These are phyloP conservation scores for Cryptosporidium viatorum DNA, from an alignment of 169 alveolate species.

Conservation along the genomic window DNA sequence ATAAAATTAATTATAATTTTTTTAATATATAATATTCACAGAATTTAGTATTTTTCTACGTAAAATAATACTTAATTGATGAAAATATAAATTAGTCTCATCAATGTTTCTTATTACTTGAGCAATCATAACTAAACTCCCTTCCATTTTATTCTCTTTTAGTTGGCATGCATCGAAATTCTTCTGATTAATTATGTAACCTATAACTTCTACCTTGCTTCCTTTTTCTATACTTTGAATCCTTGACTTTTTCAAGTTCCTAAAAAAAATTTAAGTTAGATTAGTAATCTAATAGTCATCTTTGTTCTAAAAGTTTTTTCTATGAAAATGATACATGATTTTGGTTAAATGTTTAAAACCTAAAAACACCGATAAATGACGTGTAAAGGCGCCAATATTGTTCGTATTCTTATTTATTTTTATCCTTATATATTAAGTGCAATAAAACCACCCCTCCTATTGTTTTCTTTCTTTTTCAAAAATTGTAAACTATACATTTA, in stretches of 20 bases:
- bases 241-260: conserved; percentile 6
- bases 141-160: not conserved
- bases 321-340: not conserved
- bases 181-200: conserved; percentile 5
- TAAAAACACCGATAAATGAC: not conserved
- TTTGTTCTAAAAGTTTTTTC: not conserved
- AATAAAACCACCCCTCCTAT: not conserved
- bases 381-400: not conserved
- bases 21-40: not conserved
- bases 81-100: conserved; percentile 12
- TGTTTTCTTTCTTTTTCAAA: not conserved
- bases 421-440: too few relatives aligned
- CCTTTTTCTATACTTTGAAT: conserved; percentile 22
- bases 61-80: conserved; percentile 52
- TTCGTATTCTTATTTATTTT: too few relatives aligned
- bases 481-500: not conserved
- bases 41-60: conserved; percentile 49
- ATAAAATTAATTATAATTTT: not conserved
- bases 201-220: conserved; percentile 40
- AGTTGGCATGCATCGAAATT: not conserved
- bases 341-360: not conserved
- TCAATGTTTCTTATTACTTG: conserved; percentile 13
- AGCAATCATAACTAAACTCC: not conserved
- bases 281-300: not conserved
- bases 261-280: not conserved